Evolutionary conservation across 2,329 filamentous ascomycete species (phyloP).

Genomic region (Fusarium continuum): DNA sequence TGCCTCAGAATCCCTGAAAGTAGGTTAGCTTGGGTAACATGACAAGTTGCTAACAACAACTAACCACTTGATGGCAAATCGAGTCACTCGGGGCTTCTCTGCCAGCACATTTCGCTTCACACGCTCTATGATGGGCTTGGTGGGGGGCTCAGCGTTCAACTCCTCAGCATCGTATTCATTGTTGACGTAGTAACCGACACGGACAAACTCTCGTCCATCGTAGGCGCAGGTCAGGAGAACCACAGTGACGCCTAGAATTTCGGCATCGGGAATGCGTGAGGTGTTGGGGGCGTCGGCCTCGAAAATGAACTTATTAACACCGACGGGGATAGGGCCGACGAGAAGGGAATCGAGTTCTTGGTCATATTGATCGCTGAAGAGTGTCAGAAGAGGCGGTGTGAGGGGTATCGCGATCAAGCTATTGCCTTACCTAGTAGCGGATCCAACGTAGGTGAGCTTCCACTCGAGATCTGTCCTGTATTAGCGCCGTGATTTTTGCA

Average conservation of each 20-base stretch:
- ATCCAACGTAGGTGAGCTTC: slow-evolving; percentile 99
- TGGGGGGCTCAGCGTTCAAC: slow-evolving; percentile 85
- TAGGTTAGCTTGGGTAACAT: background rate
- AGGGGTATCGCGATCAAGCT: slow-evolving; percentile 8
- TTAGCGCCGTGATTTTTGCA: slow-evolving; percentile 27
- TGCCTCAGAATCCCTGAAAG: slow-evolving; percentile 89
- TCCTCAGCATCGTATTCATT: slow-evolving; percentile 97
- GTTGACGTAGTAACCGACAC: slow-evolving; percentile 99
- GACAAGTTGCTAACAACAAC: slow-evolving; percentile 41
- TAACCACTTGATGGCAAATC: slow-evolving; percentile 99
- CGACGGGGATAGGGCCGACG: slow-evolving; percentile 95
- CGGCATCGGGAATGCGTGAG: slow-evolving; percentile 88
- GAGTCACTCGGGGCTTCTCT: slow-evolving; percentile 96
- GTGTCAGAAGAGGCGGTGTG: slow-evolving; percentile 37
- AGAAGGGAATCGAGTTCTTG: slow-evolving; percentile 97
- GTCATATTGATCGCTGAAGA: slow-evolving; percentile 86
- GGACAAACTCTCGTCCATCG: slow-evolving; percentile 95
- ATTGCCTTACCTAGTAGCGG: slow-evolving; percentile 87
- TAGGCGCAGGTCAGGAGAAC: slow-evolving; percentile 97
- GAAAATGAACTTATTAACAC: slow-evolving; percentile 98
- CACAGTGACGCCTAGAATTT: slow-evolving; percentile 96
- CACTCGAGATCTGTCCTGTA: slow-evolving; percentile 84
- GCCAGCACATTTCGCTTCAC: slow-evolving; percentile 92
- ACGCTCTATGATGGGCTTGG: slow-evolving; percentile 92
- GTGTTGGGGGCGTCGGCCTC: slow-evolving; percentile 94